These are phyloP conservation scores for Leptosphaerulina australis DNA, from an alignment of 2,329 filamentous ascomycete genomes.

Conservation along the genomic window DNA sequence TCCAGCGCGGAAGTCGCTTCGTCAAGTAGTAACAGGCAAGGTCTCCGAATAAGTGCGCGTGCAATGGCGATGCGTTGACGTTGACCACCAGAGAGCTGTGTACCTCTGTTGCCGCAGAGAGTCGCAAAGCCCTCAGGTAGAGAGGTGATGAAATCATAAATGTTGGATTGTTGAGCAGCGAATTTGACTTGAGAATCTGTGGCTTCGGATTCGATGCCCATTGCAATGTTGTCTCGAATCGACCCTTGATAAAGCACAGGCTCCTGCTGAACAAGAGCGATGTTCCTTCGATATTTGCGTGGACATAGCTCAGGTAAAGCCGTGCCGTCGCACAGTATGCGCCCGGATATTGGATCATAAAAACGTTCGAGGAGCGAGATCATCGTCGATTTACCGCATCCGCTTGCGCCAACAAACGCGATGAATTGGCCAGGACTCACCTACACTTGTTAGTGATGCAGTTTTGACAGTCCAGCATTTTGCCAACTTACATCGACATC, in stretches of 20 bases:
- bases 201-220: constrained; percentile 68
- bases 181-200: constrained; percentile 74
- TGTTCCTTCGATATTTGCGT: constrained; percentile 80
- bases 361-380: constrained; percentile 92
- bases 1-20: constrained; percentile 47
- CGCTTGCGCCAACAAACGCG: constrained; percentile 87
- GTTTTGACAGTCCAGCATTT: too few species aligned
- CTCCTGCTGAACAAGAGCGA: constrained; percentile 92
- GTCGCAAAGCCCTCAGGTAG: constrained; percentile 61
- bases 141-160: constrained; percentile 39
- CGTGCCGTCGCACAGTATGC: constrained; percentile 77
- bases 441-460: neutral
- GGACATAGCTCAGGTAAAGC: constrained; percentile 77
- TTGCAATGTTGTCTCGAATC: constrained; percentile 85
- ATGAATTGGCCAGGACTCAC: constrained; percentile 69
- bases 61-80: constrained; percentile 96
- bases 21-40: constrained; percentile 70
- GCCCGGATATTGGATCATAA: constrained; percentile 84
- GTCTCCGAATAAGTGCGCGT: constrained; percentile 85
- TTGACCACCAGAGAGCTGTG: constrained; percentile 71
- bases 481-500: constrained; percentile 63
- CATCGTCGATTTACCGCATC: constrained; percentile 92
- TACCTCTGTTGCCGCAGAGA: constrained; percentile 42
- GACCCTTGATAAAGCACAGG: constrained; percentile 93
- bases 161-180: constrained; percentile 71